Conservation (phyloP, 139 green algal genomes). For the Bryopsis sp. region DNA sequence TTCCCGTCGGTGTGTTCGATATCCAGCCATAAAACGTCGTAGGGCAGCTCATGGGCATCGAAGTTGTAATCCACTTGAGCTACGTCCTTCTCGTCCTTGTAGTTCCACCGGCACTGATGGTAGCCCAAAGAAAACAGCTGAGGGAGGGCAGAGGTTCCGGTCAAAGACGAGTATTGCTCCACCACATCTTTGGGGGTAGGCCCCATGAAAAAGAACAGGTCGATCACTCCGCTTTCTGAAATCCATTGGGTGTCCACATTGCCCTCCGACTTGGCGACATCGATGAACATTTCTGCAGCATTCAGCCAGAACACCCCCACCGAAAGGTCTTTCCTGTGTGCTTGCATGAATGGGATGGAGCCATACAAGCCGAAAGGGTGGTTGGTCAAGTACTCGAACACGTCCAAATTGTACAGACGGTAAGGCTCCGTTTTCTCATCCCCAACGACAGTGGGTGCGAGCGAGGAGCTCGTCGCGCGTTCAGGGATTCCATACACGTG, state of each 20-base stretch:
- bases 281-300: constrained; percentile 94
- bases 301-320: constrained; percentile 93
- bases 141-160: constrained; percentile 83
- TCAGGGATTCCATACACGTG: constrained; percentile 95
- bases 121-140: constrained; percentile 92
- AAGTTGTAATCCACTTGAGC: constrained; percentile 72
- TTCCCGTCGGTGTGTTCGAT: constrained; percentile 99
- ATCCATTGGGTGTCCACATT: constrained; percentile 79
- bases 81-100: constrained; percentile 80
- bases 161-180: constrained; percentile 68
- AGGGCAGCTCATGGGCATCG: constrained; percentile 88
- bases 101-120: constrained; percentile 99
- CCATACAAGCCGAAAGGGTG: constrained; percentile 96
- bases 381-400: constrained; percentile 93
- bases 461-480: constrained; percentile 59
- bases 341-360: constrained; percentile 82
- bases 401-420: constrained; percentile 98
- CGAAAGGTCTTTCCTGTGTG: constrained; percentile 59
- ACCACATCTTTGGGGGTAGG: constrained; percentile 53
- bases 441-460: constrained; percentile 49
- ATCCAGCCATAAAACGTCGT: constrained; percentile 99
- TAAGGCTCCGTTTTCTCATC: constrained; percentile 75
- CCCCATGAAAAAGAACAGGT: constrained; percentile 87
- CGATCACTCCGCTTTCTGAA: constrained; percentile 85
- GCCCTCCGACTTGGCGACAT: constrained; percentile 55